Conservation (phyloP, 2,329 filamentous ascomycete species). For the Colletotrichum sp. region DNA sequence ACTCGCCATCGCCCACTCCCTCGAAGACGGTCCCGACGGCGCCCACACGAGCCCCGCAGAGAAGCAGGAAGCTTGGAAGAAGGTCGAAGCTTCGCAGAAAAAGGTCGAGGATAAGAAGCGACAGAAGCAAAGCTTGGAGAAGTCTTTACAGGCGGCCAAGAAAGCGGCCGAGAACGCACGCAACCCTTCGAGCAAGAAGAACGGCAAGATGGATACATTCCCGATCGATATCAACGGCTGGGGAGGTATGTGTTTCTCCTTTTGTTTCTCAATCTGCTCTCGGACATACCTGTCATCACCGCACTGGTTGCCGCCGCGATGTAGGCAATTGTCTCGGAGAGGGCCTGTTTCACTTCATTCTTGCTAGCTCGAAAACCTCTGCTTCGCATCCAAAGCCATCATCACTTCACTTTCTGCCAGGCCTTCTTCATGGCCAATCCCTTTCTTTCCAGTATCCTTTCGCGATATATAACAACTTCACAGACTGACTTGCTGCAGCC, state of each 20-base stretch:
- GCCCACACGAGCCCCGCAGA: neutral
- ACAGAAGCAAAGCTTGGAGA: conserved; percentile 3
- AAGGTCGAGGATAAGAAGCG: neutral
- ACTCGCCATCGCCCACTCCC: neutral
- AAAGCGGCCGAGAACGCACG: neutral
- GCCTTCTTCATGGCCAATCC: neutral
- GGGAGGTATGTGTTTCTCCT: neutral
- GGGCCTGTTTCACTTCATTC: neutral
- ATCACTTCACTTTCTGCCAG: neutral
- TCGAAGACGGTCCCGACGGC: neutral
- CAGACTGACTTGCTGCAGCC: neutral
- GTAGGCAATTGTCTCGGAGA: neutral
- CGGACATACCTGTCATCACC: neutral
- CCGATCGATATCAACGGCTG: neutral
- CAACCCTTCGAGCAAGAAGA: neutral
- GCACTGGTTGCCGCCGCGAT: neutral
- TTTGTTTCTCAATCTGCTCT: neutral
- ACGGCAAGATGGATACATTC: neutral
- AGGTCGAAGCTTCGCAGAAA: neutral
- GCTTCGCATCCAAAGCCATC: neutral
- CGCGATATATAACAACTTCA: neutral
- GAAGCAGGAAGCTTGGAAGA: neutral
- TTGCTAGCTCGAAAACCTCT: neutral
- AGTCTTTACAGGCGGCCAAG: neutral
- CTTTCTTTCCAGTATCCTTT: neutral